Base-by-base conservation (phyloP, 139 green algal species). In the Yamagishiella unicocca region DNA sequence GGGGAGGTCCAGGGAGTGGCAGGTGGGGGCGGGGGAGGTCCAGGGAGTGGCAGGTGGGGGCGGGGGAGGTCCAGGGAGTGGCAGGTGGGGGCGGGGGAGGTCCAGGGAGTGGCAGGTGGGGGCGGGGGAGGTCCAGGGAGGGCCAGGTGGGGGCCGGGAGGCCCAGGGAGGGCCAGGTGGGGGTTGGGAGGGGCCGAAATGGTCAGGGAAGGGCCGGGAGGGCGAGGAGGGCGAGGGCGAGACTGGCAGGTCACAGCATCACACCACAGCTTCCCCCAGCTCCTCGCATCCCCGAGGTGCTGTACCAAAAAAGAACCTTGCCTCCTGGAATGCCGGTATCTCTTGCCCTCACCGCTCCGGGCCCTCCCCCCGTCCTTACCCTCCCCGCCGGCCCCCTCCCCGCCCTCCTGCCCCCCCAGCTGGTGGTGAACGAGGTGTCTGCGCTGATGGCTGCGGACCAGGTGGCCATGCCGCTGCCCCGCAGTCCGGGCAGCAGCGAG, bases 381-480 rank as follows among this genome's bases (percentile, higher is more conserved):
- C 37, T 76, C 68, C 68, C 22, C n/a, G n/a, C 58, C 68, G 19
- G 37, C n/a, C 35, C 68, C 68, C 43, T 37, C 40, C 21, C 67
- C 37, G 2, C 38, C 33, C 33, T 19, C 29, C 38, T 46, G 21
- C 22, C 40, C 3, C 42, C 37, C 40, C 61, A 86, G 40, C 42
- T 84, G 29, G 83, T 94, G 35, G 46, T 92, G 17, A 40, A 90
- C 22, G 93, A 95, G 88, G 88, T 95, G 25, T 76, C 84, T 40
- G 77, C 83, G 55, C 94, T 96, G 82, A 75, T 96, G 62, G 45
- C 87, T 14, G 93, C 94, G 8, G 93, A 96, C 73, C 31, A 74
- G 29, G 43, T 71, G 58, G 89, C 85, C 0, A 82, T 88, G 67
- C 89, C 89, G 24, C 50, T 87, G 53, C 85, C 89, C 8, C 89